These are phyloP conservation scores for Bacidia gigantensis DNA, from an alignment of 495 filamentous ascomycete genomes.

Conservation along the genomic window DNA sequence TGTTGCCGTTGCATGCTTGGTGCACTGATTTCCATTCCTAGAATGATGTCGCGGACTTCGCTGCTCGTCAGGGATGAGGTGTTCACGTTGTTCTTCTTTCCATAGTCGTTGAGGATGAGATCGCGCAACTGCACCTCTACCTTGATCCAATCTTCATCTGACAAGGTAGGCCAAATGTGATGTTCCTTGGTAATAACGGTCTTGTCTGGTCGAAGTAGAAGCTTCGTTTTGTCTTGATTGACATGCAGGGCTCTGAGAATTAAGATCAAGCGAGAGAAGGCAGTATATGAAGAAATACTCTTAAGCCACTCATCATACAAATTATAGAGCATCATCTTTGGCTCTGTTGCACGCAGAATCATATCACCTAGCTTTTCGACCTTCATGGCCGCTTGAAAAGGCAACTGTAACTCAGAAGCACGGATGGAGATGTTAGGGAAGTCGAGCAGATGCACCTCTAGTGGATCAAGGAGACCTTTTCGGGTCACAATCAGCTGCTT, in stretches of 20 bases:
- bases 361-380: constrained; percentile 98
- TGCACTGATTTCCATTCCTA: constrained; percentile 99
- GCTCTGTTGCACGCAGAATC: constrained; percentile 95
- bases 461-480: constrained; percentile 92
- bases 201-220: constrained; percentile 94
- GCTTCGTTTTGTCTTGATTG: constrained; percentile 96
- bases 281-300: constrained; percentile 95
- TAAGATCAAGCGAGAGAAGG: constrained; percentile 90
- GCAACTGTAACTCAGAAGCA: constrained; percentile 91
- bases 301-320: constrained; percentile 99
- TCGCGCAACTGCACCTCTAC: constrained; percentile 93
- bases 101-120: constrained; percentile 94
- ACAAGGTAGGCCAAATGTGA: constrained; percentile 93
- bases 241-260: constrained; percentile 95
- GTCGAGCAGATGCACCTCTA: constrained; percentile 94
- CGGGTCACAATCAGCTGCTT: constrained; percentile 98
- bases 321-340: constrained; percentile 99
- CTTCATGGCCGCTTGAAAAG: constrained; percentile 99
- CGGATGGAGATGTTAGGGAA: constrained; percentile 99
- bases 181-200: constrained; percentile 97
- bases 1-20: constrained; percentile 98
- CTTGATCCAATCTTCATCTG: constrained; percentile 98
- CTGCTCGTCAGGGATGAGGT: constrained; percentile 89
- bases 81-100: constrained; percentile 99
- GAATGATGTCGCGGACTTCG: constrained; percentile 96